A percentile compares a stretch with the other conserved stretches of the same genome.
Evolutionary conservation across 1,284 basidiomycete species (phyloP).

Genomic region (Paramarasmius palmivorus): DNA sequence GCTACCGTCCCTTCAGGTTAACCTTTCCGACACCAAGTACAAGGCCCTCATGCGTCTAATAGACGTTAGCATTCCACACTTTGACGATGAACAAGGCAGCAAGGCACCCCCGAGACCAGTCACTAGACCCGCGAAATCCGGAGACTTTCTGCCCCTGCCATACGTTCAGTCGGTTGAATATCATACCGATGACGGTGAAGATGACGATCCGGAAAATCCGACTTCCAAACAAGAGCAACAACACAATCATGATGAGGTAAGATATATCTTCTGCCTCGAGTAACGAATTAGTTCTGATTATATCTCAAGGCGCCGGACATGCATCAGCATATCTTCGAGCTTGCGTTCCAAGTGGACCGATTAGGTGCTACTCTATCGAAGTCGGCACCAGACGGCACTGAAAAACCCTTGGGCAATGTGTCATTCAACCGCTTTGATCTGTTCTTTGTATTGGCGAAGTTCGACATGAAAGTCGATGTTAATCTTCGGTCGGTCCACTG

Average conservation of each 20-base stretch:
- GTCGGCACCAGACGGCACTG: conserved; percentile 56
- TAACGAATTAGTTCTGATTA: conserved; percentile 20
- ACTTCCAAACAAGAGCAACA: conserved; percentile 50
- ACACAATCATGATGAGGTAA: conserved; percentile 69
- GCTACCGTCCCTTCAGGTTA: conserved; percentile 87
- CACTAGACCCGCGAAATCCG: conserved; percentile 40
- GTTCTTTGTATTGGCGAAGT: conserved; percentile 74
- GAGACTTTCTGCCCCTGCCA: conserved; percentile 55
- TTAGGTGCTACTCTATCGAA: conserved; percentile 86
- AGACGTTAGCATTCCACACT: conserved; percentile 88
- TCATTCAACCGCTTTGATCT: conserved; percentile 83
- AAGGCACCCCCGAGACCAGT: conserved; percentile 23
- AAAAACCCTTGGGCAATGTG: conserved; percentile 80
- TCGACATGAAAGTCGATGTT: conserved; percentile 88
- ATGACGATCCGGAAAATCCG: conserved; percentile 41
- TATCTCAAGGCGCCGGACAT: conserved; percentile 45
- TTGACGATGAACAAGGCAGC: conserved; percentile 52
- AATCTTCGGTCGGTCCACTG: conserved; percentile 60
- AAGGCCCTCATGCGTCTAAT: conserved; percentile 92
- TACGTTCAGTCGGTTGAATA: conserved; percentile 58
- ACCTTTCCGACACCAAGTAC: conserved; percentile 96
- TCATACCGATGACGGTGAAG: conserved; percentile 68
- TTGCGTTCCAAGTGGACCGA: conserved; percentile 88
- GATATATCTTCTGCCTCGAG: conserved; percentile 38
- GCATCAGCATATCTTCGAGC: conserved; percentile 86